Base-by-base conservation (phyloP, 441 rosid species). In the Aquilaria agallochum region DNA sequence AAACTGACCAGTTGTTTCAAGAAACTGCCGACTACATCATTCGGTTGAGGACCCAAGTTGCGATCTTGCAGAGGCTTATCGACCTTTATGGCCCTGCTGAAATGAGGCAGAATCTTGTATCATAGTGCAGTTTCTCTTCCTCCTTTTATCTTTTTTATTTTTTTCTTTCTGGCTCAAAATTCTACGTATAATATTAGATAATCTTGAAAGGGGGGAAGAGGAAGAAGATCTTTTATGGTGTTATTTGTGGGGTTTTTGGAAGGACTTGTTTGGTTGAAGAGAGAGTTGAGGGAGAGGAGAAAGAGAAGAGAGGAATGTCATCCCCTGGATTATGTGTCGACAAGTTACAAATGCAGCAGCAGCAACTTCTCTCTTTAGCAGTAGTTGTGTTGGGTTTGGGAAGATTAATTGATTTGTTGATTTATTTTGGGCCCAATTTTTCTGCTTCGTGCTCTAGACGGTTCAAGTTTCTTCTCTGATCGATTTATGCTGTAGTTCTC, bases 11-110 rank as follows among this genome's bases (percentile, higher is more conserved):
- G 64, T 60, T 85, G 72, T 80, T 85, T 60, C 75, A 68, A 52
- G 83, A 76, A 71, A 82, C 90, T 6, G 90, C 90, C 0, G 76
- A 82, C 61, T 85, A 85, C 71, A 85, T 85, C 68, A 48, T 85
- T 42, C 74, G 64, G 2, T 73, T 85, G 75, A 80, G 66, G 73
- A 70, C 79, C 56, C 82, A 74, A 56, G 85, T 78, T 9, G 65
- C 71, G 11, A 34, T 82, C 27, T 67, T 85, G 69, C 82, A 82
- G 62, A 72, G 63, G 36, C 65, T 85, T 68, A 58, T 85, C 45
- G 64, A 82, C 10, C 45, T 79, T 50, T 82, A 75, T 62, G 87
- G 83, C 63, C 71, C 79, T 64, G 34, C 13, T 4, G 12, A 53
- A 30, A 55, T 50, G 51, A 58, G 14, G 3, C 62, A 61, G 47